A percentile compares a stretch with the other conserved stretches of the same genome.
Conservation (phyloP, 108 stramenopile species). For the Cylindrotheca fusiformis region DNA sequence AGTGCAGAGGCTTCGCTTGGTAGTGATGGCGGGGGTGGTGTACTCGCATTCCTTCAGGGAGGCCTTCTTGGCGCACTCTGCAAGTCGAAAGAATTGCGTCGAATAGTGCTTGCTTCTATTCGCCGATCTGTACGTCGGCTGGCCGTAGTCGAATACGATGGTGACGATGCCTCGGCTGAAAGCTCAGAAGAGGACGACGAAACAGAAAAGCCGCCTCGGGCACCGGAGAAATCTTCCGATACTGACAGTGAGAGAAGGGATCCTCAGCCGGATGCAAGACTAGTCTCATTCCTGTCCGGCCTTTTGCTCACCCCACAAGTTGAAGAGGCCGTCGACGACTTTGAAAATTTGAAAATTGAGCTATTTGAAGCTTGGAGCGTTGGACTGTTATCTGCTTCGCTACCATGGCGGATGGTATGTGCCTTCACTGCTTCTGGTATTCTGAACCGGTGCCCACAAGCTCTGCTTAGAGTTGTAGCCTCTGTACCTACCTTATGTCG, state of each 20-base stretch:
- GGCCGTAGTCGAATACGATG: conserved; percentile 57
- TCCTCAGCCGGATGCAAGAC: conserved; percentile 65
- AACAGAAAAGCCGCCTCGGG: neutral
- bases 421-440: conserved; percentile 71
- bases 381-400: conserved; percentile 73
- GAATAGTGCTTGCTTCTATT: conserved; percentile 51
- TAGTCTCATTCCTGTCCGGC: conserved; percentile 71
- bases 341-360: conserved; percentile 24
- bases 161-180: conserved; percentile 41
- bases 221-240: neutral
- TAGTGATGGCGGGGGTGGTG: conserved; percentile 54
- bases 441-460: conserved; percentile 50
- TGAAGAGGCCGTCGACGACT: conserved; percentile 33
- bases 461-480: conserved; percentile 35
- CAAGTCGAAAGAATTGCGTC: conserved; percentile 49
- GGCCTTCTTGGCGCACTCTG: conserved; percentile 61
- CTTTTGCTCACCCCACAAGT: conserved; percentile 51
- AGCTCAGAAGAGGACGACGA: conserved; percentile 20
- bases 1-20: conserved; percentile 64
- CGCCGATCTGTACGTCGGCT: conserved; percentile 63
- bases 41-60: conserved; percentile 50
- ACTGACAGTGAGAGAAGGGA: conserved; percentile 9
- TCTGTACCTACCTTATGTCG: conserved; percentile 42
- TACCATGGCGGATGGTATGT: conserved; percentile 84
- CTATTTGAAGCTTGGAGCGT: conserved; percentile 83